phyloP scores from a whole-genome alignment of 2,329 filamentous ascomycete genomes.

The Whalleya microplaca region DNA sequence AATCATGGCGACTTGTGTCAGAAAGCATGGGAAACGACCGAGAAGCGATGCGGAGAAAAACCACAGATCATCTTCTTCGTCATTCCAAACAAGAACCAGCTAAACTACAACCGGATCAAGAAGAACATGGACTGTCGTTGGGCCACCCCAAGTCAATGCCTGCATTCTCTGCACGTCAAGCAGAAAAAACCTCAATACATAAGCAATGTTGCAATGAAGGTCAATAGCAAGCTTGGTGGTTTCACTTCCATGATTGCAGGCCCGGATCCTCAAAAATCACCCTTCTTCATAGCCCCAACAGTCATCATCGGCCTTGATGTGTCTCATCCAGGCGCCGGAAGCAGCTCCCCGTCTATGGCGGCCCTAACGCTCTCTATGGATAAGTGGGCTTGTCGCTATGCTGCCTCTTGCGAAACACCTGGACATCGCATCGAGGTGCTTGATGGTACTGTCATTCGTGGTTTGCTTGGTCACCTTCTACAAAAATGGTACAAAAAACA shows the following conservation, averaged over 20 bases:
- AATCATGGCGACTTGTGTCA: constrained; percentile 57
- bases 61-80: constrained; percentile 84
- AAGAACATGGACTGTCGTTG: constrained; percentile 84
- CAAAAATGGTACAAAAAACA: constrained; percentile 65
- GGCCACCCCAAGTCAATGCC: constrained; percentile 80
- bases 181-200: constrained; percentile 81
- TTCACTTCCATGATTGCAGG: constrained; percentile 60
- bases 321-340: constrained; percentile 77
- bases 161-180: constrained; percentile 71
- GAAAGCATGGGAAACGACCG: constrained; percentile 58
- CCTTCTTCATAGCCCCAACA: constrained; percentile 59
- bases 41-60: constrained; percentile 48
- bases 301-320: constrained; percentile 93
- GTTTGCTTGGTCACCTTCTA: constrained; percentile 67
- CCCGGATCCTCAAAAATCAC: constrained; percentile 39
- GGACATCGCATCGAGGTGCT: constrained; percentile 83
- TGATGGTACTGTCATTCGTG: constrained; percentile 64
- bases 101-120: constrained; percentile 84
- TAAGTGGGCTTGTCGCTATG: constrained; percentile 71
- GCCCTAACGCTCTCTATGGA: constrained; percentile 86
- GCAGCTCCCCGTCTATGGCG: constrained; percentile 73
- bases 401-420: constrained; percentile 80
- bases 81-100: constrained; percentile 70
- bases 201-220: constrained; percentile 94
- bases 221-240: constrained; percentile 94